Evolutionary conservation across 108 stramenopile species (phyloP).

Genomic region (Pseudonitzschia pungens): DNA sequence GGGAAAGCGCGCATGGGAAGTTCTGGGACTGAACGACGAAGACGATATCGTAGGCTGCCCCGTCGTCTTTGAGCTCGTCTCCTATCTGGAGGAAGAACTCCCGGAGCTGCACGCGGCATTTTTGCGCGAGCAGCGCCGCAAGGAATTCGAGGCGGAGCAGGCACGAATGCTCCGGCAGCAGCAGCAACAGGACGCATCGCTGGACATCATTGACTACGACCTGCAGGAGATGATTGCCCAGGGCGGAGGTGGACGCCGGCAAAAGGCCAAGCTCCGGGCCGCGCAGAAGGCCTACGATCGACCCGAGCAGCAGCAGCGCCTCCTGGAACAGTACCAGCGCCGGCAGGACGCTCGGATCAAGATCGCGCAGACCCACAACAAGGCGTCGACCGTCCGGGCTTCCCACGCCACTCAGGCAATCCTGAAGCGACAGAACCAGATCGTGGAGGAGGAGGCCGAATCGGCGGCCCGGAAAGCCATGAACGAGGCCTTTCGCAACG

Average conservation of each 20-base stretch:
- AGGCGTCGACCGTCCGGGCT: constrained; percentile 33
- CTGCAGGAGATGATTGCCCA: background rate
- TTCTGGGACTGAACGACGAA: constrained; percentile 28
- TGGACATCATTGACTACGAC: background rate
- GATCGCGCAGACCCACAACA: constrained; percentile 21
- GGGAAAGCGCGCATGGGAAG: constrained; percentile 36
- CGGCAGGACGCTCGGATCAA: constrained; percentile 47
- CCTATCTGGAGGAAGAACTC: constrained; percentile 43
- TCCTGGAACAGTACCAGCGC: constrained; percentile 40
- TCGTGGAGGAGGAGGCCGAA: constrained; percentile 55
- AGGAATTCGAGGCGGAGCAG: constrained; percentile 44
- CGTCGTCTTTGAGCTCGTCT: constrained; percentile 50
- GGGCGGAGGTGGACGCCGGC: constrained; percentile 48
- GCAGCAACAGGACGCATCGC: background rate
- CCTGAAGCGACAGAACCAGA: constrained; percentile 43
- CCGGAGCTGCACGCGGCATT: constrained; percentile 45
- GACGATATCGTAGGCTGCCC: constrained; percentile 6
- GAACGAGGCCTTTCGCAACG: constrained; percentile 59
- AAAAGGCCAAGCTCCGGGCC: constrained; percentile 52
- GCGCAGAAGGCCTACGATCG: constrained; percentile 61
- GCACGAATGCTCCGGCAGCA: constrained; percentile 33
- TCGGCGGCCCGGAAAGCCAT: constrained; percentile 53
- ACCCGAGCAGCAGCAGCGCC: constrained; percentile 31
- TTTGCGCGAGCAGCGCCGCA: constrained; percentile 44
- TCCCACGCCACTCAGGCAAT: constrained; percentile 50